Conservation (phyloP, 2,329 filamentous ascomycete genomes). For the Cytospora leucostoma region DNA sequence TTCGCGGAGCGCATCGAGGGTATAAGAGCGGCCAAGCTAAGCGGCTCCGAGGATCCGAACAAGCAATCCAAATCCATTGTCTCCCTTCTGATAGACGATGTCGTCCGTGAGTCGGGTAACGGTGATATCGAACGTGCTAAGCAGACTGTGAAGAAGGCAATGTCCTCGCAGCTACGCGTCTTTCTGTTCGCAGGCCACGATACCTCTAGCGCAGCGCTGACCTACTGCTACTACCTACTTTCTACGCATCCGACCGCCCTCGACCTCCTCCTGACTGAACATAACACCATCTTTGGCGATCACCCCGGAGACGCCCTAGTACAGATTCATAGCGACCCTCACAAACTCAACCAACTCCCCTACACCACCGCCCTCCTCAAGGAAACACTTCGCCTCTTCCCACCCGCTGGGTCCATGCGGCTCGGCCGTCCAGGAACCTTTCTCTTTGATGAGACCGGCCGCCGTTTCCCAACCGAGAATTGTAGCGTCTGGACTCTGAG, state of each 20-base stretch:
- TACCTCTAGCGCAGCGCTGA: conserved; percentile 36
- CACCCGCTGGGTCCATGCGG: neutral
- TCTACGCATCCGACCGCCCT: neutral
- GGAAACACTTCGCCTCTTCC: conserved; percentile 3
- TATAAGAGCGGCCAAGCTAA: neutral
- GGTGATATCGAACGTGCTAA: neutral
- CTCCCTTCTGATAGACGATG: neutral
- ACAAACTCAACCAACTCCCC: neutral
- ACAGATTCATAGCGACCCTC: neutral
- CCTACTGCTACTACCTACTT: conserved; percentile 33
- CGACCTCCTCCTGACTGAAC: neutral
- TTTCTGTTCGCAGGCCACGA: conserved; percentile 40
- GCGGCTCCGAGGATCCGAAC: neutral
- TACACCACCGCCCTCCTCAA: conserved; percentile 2
- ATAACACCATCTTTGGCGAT: neutral
- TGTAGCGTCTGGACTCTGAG: conserved; percentile 9
- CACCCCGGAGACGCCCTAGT: neutral
- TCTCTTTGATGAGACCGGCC: neutral
- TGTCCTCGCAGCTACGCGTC: conserved; percentile 35
- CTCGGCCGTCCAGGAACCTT: neutral
- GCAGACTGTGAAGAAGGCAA: conserved; percentile 7
- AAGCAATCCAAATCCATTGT: neutral
- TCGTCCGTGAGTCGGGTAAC: neutral
- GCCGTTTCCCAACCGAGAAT: neutral
- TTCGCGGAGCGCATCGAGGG: conserved; percentile 1